Evolutionary conservation across 768 basidiomycete species (phyloP), one percentile per base, ranked within the genome.

Genomic region (Phallus indusiatus): DNA sequence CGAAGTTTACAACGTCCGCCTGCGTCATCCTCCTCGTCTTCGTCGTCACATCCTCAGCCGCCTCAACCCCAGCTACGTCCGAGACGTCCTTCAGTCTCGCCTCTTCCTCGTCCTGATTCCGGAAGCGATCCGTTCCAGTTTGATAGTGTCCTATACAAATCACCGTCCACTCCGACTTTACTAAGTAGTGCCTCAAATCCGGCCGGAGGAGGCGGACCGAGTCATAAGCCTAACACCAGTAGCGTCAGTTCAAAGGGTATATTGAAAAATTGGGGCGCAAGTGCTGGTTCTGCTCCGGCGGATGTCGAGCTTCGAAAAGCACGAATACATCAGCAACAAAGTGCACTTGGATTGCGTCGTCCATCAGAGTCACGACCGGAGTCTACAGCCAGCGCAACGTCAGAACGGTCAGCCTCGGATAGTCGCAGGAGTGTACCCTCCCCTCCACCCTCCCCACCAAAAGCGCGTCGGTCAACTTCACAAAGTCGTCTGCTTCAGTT

Each of bases 111-210:
- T 53, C 61, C 66, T 34, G 69, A 66, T 60, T 62, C 69, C 1
- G 65, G 69, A 28, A 61, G 78, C 47, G 80, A 80, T 62, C 75
- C 77, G 18, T 73, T 88, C 57, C 78, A 81, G 53, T 86, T 86
- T 70, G 83, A 91, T 69, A 59, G 52, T 59, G 49, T 51, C 6
- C 21, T 51, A 33, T 59, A 52, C 57, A 59, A 59, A 47, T 56
- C 55, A 18, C 24, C 55, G 14, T 56, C 55, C 22, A 24, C 55
- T 18, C 24, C 55, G 17, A 56, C 9, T 46, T 35, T 56, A 12
- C 17, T 46, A 7, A 48, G 33, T 48, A 7, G 21, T 22, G 10
- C n/a, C 33, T 35, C 56, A 22, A 24, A 50, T 16, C 34, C 16
- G 34, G 18, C n/a, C 3, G 14, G 49, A 11, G 16, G 24, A 28